Evolutionary conservation across 2,329 filamentous ascomycete genomes (phyloP), one percentile per base, ranked within the genome.

Genomic region (Pyrenophora tritici-repentis): DNA sequence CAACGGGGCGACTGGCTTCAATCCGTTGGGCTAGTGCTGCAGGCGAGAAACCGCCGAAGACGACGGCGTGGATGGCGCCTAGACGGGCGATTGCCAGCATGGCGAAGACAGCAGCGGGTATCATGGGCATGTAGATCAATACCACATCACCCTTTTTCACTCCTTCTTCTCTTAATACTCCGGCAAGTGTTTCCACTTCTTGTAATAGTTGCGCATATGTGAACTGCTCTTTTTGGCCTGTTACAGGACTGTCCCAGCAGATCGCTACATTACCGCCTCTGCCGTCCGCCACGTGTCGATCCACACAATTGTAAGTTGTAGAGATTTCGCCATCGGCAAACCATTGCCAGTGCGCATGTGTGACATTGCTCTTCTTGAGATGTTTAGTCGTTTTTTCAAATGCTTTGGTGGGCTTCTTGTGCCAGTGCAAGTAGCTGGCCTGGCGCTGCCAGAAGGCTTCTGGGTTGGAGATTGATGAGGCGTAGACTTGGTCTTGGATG

Each of bases 101-200:
- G 8, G 89, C 92, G 55, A 95, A 85, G n/a, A 96, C 72, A 1
- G 91, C 89, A 0, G 90, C 87, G 0, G 93, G 92, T 36, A 97
- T 90, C 92, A 97, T 97, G 47, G 92, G 92, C 92, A 97, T 96
- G 74, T 97, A 97, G 22, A 97, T 83, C 57, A 97, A 81, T 5
- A 97, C 90, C 1, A 94, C 88, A 76, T 97, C 90, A 1, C 92
- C 91, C 73, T 84, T 90, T 60, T 81, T 80, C 4, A 97, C 88
- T 0, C 91, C 91, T 64, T 93, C 86, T 70, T 94, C 89, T 47
- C 87, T 79, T 65, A 97, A 74, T 2, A 91, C 91, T 0, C 89
- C 91, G 0, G 92, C 91, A 42, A 95, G 82, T 4, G 85, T 83
- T 72, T 93, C 87, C 1, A 97, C 90, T 68, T 96, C 90, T 7